Percentiles rank a stretch among this genome's conserved stretches.
Evolutionary conservation across 1,284 basidiomycete species (phyloP).

Genomic region (Binderoboletus segoi): DNA sequence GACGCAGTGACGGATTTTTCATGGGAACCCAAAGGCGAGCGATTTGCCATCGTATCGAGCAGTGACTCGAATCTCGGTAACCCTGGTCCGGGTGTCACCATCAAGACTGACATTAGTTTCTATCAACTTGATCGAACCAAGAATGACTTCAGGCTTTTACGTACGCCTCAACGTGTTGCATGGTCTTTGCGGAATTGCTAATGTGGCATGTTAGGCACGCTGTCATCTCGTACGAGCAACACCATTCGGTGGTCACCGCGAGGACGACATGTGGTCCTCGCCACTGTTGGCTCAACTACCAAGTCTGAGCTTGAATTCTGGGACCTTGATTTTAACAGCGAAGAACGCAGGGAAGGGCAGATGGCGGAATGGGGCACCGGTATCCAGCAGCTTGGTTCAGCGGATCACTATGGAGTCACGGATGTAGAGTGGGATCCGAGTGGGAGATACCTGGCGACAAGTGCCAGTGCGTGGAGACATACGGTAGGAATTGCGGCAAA

Average conservation of each 20-base stretch:
- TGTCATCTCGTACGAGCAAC: constrained; percentile 90
- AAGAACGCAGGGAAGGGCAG: constrained; percentile 72
- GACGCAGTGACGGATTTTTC: constrained; percentile 97
- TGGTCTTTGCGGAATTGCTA: constrained; percentile 2
- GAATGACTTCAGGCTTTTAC: constrained; percentile 93
- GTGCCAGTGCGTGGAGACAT: constrained; percentile 94
- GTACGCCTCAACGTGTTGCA: constrained; percentile 45
- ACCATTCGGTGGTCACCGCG: constrained; percentile 97
- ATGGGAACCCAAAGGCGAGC: constrained; percentile 97
- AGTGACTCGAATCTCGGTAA: constrained; percentile 94
- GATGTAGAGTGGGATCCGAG: constrained; percentile 99
- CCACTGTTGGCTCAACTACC: constrained; percentile 91
- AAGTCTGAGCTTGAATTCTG: constrained; percentile 99
- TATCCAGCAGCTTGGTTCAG: constrained; percentile 84
- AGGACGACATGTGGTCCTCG: constrained; percentile 94
- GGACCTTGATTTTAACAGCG: constrained; percentile 92
- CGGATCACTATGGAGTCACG: constrained; percentile 98
- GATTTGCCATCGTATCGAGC: constrained; percentile 95
- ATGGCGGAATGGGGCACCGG: constrained; percentile 80
- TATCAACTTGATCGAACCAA: constrained; percentile 93
- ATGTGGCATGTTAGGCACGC: constrained; percentile 54
- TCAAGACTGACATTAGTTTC: constrained; percentile 97
- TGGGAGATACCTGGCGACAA: constrained; percentile 92
- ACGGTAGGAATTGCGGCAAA: constrained; percentile 54
- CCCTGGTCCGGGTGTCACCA: constrained; percentile 84